These are phyloP conservation scores for Corchorus olitorius DNA, from an alignment of 345 rosid species.

Conservation along the genomic window DNA sequence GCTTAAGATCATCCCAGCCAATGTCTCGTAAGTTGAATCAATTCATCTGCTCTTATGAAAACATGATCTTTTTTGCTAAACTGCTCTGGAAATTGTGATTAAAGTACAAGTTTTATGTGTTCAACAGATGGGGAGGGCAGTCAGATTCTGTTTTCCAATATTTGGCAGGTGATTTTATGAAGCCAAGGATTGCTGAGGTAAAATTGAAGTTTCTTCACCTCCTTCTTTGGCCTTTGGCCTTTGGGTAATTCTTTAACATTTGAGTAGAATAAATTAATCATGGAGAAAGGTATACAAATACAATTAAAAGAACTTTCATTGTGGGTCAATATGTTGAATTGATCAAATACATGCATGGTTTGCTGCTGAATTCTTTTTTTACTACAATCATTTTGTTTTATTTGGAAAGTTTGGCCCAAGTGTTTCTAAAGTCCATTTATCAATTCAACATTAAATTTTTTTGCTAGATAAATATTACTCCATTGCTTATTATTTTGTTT, in stretches of 20 bases:
- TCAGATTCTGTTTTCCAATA: constrained; percentile 48
- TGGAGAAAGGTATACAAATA: no score
- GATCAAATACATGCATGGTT: not conserved
- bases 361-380: no score
- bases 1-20: constrained; percentile 76
- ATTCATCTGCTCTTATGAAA: not conserved
- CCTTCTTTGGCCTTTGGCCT: no score
- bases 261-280: no score
- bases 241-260: no score
- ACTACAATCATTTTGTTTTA: no score
- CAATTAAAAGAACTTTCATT: no score
- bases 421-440: not conserved
- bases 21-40: constrained; percentile 43
- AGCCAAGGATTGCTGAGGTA: constrained; percentile 74
- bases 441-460: not conserved
- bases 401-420: no score
- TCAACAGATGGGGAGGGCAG: constrained; percentile 81
- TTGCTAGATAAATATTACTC: no score
- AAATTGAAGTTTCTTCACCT: no score
- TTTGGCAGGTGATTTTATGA: constrained; percentile 78
- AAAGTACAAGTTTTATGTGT: not conserved
- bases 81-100: not conserved
- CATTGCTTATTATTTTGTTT: no score
- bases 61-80: not conserved
- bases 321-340: not conserved